phyloP scores from a whole-genome alignment of 1,139 yeast species.

The Lodderomyces parapsilosis region DNA sequence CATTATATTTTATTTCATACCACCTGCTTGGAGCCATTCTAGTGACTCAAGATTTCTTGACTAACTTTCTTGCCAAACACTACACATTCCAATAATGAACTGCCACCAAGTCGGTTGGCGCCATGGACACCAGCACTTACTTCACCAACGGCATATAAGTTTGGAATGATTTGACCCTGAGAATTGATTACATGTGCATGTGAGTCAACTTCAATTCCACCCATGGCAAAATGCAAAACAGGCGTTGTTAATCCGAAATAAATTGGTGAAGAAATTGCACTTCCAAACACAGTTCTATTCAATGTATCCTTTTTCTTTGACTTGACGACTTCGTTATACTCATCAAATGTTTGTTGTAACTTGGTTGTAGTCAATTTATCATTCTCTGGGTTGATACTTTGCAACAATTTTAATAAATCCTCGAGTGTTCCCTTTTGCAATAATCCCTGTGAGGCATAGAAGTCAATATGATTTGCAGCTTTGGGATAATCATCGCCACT shows the following conservation, averaged over 20 bases:
- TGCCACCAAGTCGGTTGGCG: slow-evolving; percentile 37
- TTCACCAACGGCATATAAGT: slow-evolving; percentile 39
- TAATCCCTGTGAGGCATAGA: slow-evolving; percentile 28
- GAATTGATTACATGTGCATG: slow-evolving; percentile 25
- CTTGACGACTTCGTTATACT: not conserved
- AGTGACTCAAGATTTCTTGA: slow-evolving; percentile 2
- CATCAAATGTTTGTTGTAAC: slow-evolving; percentile 15
- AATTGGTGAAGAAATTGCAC: slow-evolving; percentile 13
- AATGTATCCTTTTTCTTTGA: slow-evolving; percentile 17
- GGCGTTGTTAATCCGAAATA: slow-evolving; percentile 39
- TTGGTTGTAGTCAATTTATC: slow-evolving; percentile 10
- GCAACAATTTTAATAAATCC: slow-evolving; percentile 20
- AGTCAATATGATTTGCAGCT: slow-evolving; percentile 30
- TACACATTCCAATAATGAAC: slow-evolving; percentile 39
- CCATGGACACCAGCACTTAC: slow-evolving; percentile 43
- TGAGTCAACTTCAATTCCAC: slow-evolving; percentile 33
- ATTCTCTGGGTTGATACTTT: slow-evolving; percentile 16
- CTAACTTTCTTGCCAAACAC: slow-evolving; percentile 32
- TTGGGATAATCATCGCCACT: slow-evolving; percentile 25
- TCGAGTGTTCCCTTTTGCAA: slow-evolving; percentile 23
- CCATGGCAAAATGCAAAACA: slow-evolving; percentile 41
- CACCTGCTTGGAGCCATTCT: not conserved
- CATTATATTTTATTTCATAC: not conserved
- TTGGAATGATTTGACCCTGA: slow-evolving; percentile 18
- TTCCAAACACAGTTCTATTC: slow-evolving; percentile 25